phyloP scores from a whole-genome alignment of 495 filamentous ascomycete species.

The Lepraria neglecta region DNA sequence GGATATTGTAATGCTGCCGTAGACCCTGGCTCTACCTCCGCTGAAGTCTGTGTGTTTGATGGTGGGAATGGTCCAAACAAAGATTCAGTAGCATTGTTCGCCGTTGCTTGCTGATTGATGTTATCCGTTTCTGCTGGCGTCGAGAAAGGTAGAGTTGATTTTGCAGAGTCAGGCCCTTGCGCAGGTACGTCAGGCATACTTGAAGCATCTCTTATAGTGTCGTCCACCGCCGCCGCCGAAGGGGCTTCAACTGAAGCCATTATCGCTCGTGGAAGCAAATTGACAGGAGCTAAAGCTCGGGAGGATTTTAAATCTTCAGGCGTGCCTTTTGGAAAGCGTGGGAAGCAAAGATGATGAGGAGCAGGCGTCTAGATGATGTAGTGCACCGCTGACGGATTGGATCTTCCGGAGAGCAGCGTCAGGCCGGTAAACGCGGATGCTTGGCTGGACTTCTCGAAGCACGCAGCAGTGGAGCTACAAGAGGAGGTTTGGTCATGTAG shows the following conservation, averaged over 20 bases:
- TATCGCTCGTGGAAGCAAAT: conserved; percentile 5
- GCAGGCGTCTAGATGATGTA: conserved; percentile 4
- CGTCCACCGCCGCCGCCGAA: neutral
- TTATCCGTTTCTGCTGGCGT: conserved; percentile 11
- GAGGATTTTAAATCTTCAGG: neutral
- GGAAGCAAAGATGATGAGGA: neutral
- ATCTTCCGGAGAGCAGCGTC: neutral
- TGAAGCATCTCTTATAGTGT: conserved; percentile 3
- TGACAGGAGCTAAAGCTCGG: neutral
- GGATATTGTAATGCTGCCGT: neutral
- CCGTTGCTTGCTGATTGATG: conserved; percentile 11
- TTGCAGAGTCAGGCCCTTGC: neutral
- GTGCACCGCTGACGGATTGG: conserved; percentile 10
- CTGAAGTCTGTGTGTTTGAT: neutral
- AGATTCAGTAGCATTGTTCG: neutral
- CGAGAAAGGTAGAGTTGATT: conserved; percentile 6
- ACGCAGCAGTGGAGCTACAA: neutral
- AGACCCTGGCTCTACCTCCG: neutral
- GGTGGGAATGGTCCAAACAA: conserved; percentile 14
- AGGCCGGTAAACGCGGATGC: conserved; percentile 5
- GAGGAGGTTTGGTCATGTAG: neutral
- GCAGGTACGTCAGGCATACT: neutral
- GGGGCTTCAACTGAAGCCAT: conserved; percentile 8
- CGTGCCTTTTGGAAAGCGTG: neutral
- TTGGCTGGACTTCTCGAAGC: neutral